Base-by-base conservation (phyloP, 2,329 filamentous ascomycete species). In the Apiospora koreana region DNA sequence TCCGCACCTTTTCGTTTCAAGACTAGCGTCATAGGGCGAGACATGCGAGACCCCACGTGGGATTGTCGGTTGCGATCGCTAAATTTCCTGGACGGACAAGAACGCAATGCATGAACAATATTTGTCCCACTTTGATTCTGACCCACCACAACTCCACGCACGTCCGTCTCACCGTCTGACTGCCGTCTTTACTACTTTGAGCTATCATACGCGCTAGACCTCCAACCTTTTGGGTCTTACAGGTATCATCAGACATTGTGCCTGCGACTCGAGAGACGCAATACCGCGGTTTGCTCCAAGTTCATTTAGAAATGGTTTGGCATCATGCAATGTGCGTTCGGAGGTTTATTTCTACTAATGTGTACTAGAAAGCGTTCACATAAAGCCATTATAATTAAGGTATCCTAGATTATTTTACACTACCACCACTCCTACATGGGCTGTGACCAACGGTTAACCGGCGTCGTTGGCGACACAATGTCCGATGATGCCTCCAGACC, bases 401-500 rank as follows among this genome's bases (percentile, higher is more conserved):
- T 38, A 38, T 62, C 54, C 54, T 62, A 38, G 7, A 14, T 23
- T 58, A 58, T 35, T 12, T 31, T 12, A 18, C 9, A 62, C 9
- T 2, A 10, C 28, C 3, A 38, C 8, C 2, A 62, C 31, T 38
- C 18, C 31, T 38, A 38, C 54, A 31, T n/a, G 3, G 31, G 16
- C 50, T 58, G 31, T 9, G 54, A 62, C 31, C 54, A 38, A 14
- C 21, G 54, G 18, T 38, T 62, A 31, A 73, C 62, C 9, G 75
- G 74, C 16, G 76, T 75, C 23, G 73, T 72, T 38, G 77, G 76
- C 7, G 77, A 78, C 43, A 78, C 76, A n/a, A 77, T 50, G 45
- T 75, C 74, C 35, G 74, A 74, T 5, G 73, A 73, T 0, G 68
- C 70, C 41, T 76, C 73, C 8, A 45, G 70, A 68, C 69, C 69